phyloP scores from a whole-genome alignment of 179 eudicot species.

The Corrigiola litoralis region DNA sequence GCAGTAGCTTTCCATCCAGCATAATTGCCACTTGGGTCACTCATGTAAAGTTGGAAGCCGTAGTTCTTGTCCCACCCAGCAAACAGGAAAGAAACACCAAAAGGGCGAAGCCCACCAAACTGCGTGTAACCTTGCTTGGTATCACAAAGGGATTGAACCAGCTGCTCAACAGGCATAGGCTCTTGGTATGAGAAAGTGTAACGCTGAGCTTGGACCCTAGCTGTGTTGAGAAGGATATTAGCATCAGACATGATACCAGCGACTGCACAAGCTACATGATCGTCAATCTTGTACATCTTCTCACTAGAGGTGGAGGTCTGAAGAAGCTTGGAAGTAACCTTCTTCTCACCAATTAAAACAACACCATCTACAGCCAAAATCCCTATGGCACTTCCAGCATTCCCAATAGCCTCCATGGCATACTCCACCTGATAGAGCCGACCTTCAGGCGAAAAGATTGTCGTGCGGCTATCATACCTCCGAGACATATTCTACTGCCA shows the following conservation, averaged over 20 bases:
- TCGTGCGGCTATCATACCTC: slow-evolving; percentile 93
- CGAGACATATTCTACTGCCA: slow-evolving; percentile 64
- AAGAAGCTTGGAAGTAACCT: slow-evolving; percentile 91
- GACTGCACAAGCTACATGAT: slow-evolving; percentile 93
- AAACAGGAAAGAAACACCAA: slow-evolving; percentile 84
- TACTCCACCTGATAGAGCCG: slow-evolving; percentile 97
- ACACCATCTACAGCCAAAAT: slow-evolving; percentile 81
- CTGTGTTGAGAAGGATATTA: slow-evolving; percentile 93
- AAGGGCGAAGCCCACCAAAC: slow-evolving; percentile 90
- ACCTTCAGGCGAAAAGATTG: slow-evolving; percentile 97
- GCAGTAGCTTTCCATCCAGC: slow-evolving; percentile 99
- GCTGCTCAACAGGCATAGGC: slow-evolving; percentile 95
- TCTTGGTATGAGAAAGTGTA: slow-evolving; percentile 80
- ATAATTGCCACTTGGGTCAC: slow-evolving; percentile 94
- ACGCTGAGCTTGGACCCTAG: slow-evolving; percentile 90
- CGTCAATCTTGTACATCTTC: slow-evolving; percentile 97
- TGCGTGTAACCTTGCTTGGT: slow-evolving; percentile 95
- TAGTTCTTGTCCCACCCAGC: slow-evolving; percentile 93
- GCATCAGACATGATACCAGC: slow-evolving; percentile 99
- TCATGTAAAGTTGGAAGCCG: slow-evolving; percentile 92
- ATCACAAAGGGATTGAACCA: slow-evolving; percentile 83
- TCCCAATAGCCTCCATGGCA: slow-evolving; percentile 99
- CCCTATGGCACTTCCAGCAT: slow-evolving; percentile 90
- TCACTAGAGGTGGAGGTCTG: slow-evolving; percentile 85
- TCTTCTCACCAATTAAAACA: slow-evolving; percentile 85